Percentiles rank a stretch among this genome's conserved stretches.
Evolutionary conservation across 306 rosid species (phyloP).

Genomic region (Gillenia trifoliata): DNA sequence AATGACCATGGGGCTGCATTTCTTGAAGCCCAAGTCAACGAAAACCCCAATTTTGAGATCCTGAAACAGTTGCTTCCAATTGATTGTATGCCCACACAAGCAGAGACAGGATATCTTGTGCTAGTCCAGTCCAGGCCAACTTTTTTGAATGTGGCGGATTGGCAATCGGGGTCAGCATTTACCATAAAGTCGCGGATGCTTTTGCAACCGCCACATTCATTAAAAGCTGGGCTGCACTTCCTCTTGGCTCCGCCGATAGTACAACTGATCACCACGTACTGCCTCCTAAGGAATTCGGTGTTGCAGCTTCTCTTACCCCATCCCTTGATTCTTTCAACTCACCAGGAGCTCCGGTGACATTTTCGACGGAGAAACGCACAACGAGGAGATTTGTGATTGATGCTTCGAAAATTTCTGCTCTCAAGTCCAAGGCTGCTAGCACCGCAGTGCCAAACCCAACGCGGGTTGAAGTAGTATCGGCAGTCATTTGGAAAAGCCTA

Average conservation of each 20-base stretch:
- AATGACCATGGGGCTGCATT: constrained; percentile 30
- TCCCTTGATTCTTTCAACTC: not conserved
- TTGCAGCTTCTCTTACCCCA: not conserved
- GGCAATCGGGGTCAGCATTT: constrained; percentile 33
- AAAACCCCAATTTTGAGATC: not conserved
- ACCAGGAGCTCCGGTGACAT: not conserved
- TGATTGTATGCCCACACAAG: constrained; percentile 10
- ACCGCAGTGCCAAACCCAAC: not conserved
- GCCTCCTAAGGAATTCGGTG: not conserved
- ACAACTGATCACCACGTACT: not conserved
- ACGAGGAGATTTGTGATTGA: constrained; percentile 10
- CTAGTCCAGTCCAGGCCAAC: constrained; percentile 37
- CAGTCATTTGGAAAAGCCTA: constrained; percentile 8
- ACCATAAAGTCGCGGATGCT: constrained; percentile 41
- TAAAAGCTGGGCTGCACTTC: constrained; percentile 25
- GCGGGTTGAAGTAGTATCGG: not conserved
- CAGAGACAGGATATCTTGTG: constrained; percentile 14
- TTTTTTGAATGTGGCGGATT: constrained; percentile 47
- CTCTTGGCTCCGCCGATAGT: not conserved
- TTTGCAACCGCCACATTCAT: constrained; percentile 30
- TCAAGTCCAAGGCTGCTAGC: not conserved
- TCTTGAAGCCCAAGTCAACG: constrained; percentile 18
- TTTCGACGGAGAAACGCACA: not conserved
- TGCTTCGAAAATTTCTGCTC: not conserved
- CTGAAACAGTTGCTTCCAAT: constrained; percentile 19